Conservation (phyloP, 108 stramenopile species). For the Skeletonema menzelii region DNA sequence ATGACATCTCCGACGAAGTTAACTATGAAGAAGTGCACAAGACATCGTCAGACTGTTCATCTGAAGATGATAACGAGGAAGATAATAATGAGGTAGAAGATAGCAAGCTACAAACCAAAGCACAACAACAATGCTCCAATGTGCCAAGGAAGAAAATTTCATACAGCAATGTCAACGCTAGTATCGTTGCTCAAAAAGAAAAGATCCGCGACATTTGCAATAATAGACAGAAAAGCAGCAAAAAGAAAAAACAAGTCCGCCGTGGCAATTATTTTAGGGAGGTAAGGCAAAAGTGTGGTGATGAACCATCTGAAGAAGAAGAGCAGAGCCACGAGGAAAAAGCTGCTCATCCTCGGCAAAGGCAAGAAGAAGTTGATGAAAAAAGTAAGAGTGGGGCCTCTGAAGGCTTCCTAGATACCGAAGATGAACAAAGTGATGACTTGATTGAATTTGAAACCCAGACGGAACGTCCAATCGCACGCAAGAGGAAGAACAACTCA, state of each 20-base stretch:
- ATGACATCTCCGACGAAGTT: background rate
- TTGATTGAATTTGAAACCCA: slow-evolving; percentile 10
- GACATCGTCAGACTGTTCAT: background rate
- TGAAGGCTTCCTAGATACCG: slow-evolving; percentile 4
- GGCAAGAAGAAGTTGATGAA: background rate
- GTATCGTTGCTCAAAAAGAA: background rate
- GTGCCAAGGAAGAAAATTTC: background rate
- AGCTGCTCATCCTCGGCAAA: background rate
- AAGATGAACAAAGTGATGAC: slow-evolving; percentile 18
- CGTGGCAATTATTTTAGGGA: background rate
- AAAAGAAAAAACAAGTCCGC: background rate
- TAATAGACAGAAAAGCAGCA: background rate
- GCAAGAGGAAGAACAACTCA: slow-evolving; percentile 10
- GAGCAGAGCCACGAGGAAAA: background rate
- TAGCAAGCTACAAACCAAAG: background rate
- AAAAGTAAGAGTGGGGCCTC: background rate
- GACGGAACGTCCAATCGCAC: background rate
- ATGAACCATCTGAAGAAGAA: background rate
- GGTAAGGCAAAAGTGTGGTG: background rate
- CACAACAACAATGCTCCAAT: background rate
- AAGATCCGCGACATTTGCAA: background rate
- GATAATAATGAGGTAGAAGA: background rate
- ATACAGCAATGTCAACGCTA: background rate
- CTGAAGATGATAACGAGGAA: background rate
- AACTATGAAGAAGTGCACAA: background rate